Percentiles rank a stretch among this genome's conserved stretches.
Evolutionary conservation across 176 grass and related monocot genomes (phyloP).

Genomic region (Pontederia paniculata): DNA sequence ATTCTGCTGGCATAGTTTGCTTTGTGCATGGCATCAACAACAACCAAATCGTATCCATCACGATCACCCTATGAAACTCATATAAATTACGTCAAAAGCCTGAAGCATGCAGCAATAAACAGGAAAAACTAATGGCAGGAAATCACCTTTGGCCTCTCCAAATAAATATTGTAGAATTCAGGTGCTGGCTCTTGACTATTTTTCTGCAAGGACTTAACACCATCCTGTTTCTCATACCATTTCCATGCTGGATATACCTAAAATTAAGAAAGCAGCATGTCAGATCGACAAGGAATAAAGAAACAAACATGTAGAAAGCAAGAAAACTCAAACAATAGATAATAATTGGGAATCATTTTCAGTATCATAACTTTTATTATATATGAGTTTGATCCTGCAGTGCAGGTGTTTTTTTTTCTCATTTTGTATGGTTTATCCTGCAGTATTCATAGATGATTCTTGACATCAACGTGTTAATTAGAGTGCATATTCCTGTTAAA

Average conservation of each 20-base stretch:
- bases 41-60: constrained; percentile 93
- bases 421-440: no score
- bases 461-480: no score
- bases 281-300: neutral
- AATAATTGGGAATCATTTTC: no score
- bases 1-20: constrained; percentile 98
- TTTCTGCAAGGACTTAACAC: constrained; percentile 85
- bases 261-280: constrained; percentile 21
- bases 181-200: constrained; percentile 89
- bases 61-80: constrained; percentile 63
- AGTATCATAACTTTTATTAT: neutral
- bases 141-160: constrained; percentile 92
- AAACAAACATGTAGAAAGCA: neutral
- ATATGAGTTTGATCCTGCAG: neutral
- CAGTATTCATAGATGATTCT: no score
- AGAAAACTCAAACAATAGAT: neutral
- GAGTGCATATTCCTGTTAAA: no score
- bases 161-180: constrained; percentile 97
- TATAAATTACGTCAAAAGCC: constrained; percentile 23
- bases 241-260: constrained; percentile 99
- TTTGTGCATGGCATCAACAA: constrained; percentile 99
- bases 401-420: no score
- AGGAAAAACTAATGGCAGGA: neutral
- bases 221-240: constrained; percentile 99
- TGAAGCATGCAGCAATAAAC: constrained; percentile 3